These are phyloP conservation scores for Polyplosphaeria fusca DNA, from an alignment of 495 filamentous ascomycete genomes.

Conservation along the genomic window DNA sequence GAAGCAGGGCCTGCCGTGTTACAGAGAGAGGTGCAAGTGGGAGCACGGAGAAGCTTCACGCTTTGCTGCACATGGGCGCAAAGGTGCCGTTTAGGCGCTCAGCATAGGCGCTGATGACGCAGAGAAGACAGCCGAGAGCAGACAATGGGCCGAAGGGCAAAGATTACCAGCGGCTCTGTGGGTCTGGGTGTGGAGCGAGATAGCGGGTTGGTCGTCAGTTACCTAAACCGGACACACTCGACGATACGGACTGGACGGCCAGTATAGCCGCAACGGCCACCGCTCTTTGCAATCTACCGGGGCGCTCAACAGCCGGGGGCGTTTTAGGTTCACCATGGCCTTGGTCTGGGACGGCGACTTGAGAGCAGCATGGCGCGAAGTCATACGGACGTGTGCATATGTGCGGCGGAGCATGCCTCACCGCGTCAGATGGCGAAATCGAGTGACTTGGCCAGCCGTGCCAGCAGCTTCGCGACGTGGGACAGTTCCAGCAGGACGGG, in stretches of 20 bases:
- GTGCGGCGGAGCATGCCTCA: slow-evolving; percentile 3
- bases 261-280: slow-evolving; percentile 15
- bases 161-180: too few species aligned
- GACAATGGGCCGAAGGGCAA: too few species aligned
- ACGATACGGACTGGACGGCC: slow-evolving; percentile 6
- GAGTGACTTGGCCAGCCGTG: neutral
- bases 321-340: slow-evolving; percentile 4
- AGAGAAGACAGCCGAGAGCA: too few species aligned
- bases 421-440: slow-evolving; percentile 14
- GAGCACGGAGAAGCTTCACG: too few species aligned
- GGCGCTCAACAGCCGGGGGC: slow-evolving; percentile 2
- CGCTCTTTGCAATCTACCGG: slow-evolving; percentile 10
- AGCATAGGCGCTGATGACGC: too few species aligned
- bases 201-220: neutral
- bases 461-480: slow-evolving; percentile 2
- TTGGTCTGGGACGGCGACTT: neutral
- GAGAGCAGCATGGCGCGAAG: too few species aligned
- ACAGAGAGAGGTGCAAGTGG: too few species aligned
- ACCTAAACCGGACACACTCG: neutral
- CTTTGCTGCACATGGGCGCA: too few species aligned
- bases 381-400: slow-evolving; percentile 6
- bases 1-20: too few species aligned
- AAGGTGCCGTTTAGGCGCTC: too few species aligned
- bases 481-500: slow-evolving; percentile 1
- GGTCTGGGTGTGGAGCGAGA: too few species aligned